Evolutionary conservation across 768 basidiomycete genomes (phyloP).

Genomic region (Amanita pallidorosea): DNA sequence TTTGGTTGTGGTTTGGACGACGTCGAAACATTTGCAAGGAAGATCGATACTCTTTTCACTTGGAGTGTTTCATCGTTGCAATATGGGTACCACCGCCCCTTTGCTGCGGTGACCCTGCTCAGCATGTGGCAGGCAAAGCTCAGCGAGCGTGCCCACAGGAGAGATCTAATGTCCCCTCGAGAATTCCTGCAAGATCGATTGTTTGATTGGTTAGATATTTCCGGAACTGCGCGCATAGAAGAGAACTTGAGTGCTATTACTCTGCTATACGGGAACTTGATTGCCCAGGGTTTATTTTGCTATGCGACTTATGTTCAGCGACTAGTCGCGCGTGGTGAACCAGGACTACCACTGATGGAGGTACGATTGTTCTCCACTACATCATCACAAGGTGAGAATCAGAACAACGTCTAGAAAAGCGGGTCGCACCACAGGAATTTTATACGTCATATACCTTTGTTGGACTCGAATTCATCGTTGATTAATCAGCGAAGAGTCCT

Average conservation of each 20-base stretch:
- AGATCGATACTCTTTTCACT: constrained; percentile 64
- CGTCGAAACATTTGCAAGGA: constrained; percentile 41
- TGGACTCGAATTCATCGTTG: constrained; percentile 45
- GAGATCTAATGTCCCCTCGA: constrained; percentile 48
- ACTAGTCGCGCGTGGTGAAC: constrained; percentile 71
- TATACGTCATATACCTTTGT: constrained; percentile 63
- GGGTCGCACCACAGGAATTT: constrained; percentile 61
- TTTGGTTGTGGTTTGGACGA: constrained; percentile 39
- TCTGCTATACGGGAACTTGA: constrained; percentile 60
- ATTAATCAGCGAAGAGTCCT: constrained; percentile 59
- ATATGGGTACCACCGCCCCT: constrained; percentile 74
- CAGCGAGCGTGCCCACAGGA: constrained; percentile 50
- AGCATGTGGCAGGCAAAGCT: constrained; percentile 50
- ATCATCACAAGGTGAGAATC: constrained; percentile 6
- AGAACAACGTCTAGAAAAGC: constrained; percentile 20
- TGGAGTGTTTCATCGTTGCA: constrained; percentile 78
- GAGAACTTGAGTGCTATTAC: constrained; percentile 51
- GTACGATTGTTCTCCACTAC: constrained; percentile 21
- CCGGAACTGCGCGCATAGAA: constrained; percentile 45
- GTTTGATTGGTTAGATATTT: constrained; percentile 74
- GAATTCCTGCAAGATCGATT: constrained; percentile 64
- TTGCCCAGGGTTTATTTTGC: constrained; percentile 61
- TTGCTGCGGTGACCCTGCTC: constrained; percentile 63
- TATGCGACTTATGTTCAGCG: constrained; percentile 70
- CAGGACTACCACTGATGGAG: constrained; percentile 41